Conservation (phyloP, 2,329 filamentous ascomycete genomes). For the Ascochyta pisi region DNA sequence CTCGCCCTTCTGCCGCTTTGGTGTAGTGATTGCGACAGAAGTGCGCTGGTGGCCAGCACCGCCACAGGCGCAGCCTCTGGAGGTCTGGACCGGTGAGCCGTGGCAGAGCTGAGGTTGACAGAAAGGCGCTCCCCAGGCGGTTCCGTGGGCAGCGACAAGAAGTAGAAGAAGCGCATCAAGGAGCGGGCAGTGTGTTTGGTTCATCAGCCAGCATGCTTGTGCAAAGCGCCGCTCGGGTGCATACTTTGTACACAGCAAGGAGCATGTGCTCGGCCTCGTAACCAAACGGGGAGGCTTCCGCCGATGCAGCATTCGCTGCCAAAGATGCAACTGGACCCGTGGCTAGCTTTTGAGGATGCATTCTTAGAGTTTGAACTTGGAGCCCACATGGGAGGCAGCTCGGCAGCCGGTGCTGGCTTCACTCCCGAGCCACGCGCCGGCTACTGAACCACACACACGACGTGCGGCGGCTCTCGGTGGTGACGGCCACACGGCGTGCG, state of each 20-base stretch:
- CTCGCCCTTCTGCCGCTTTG: slow-evolving; percentile 3
- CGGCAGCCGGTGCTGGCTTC: neutral
- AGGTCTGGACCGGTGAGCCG: slow-evolving; percentile 12
- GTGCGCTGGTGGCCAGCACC: neutral
- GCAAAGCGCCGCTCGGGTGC: neutral
- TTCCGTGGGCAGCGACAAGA: neutral
- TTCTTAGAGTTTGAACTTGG: slow-evolving; percentile 7
- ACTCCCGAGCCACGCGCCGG: neutral
- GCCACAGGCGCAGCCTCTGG: slow-evolving; percentile 6
- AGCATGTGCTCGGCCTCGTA: neutral
- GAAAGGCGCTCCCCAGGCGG: slow-evolving; percentile 4
- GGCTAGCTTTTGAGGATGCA: slow-evolving; percentile 2
- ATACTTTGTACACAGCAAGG: neutral
- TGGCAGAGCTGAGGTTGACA: slow-evolving; percentile 12
- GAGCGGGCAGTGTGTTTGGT: no score
- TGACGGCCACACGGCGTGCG: no score
- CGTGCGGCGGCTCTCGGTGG: no score
- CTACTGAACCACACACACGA: neutral
- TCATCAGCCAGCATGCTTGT: neutral
- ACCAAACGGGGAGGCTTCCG: slow-evolving; percentile 2
- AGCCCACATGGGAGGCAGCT: neutral
- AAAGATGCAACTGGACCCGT: neutral
- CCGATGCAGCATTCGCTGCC: slow-evolving; percentile 6
- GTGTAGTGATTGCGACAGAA: slow-evolving; percentile 7
- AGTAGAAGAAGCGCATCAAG: neutral